These are phyloP conservation scores for Quercus wislizeni DNA, from an alignment of 306 rosid species.

Conservation along the genomic window DNA sequence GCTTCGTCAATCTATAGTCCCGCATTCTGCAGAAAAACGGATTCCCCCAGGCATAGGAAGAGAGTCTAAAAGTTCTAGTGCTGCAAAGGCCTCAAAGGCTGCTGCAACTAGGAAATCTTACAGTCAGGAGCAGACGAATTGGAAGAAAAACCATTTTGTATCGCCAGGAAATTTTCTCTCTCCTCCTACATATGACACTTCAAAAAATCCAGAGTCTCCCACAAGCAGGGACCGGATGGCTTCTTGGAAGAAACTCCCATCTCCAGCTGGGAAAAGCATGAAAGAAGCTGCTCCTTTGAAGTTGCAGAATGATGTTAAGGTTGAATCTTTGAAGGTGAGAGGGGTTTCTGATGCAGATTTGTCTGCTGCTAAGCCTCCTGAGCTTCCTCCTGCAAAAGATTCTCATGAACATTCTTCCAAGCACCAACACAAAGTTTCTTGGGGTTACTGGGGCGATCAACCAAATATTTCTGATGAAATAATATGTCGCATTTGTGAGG, in stretches of 20 bases:
- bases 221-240: slow-evolving; percentile 68
- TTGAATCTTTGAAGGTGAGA: slow-evolving; percentile 54
- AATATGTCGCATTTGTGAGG: slow-evolving; percentile 99
- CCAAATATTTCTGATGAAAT: slow-evolving; percentile 66
- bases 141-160: slow-evolving; percentile 61
- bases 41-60: slow-evolving; percentile 60
- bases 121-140: slow-evolving; percentile 86
- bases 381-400: slow-evolving; percentile 61
- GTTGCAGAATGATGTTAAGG: slow-evolving; percentile 56
- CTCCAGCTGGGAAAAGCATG: slow-evolving; percentile 51
- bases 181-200: slow-evolving; percentile 42
- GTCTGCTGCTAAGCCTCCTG: slow-evolving; percentile 59
- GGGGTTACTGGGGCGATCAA: slow-evolving; percentile 95
- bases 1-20: slow-evolving; percentile 76
- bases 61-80: slow-evolving; percentile 54
- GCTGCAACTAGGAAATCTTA: slow-evolving; percentile 70
- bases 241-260: slow-evolving; percentile 89
- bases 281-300: slow-evolving; percentile 55
- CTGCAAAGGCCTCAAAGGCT: slow-evolving; percentile 52
- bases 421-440: slow-evolving; percentile 82
- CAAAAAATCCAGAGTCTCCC: slow-evolving; percentile 57
- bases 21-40: slow-evolving; percentile 64
- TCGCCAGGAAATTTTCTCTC: slow-evolving; percentile 34
- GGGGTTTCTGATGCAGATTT: slow-evolving; percentile 50
- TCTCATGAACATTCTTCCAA: slow-evolving; percentile 72